A percentile compares a stretch with the other conserved stretches of the same genome.
These are phyloP conservation scores for Helianthus annuus DNA, from an alignment of 129 eudicot species.

Conservation along the genomic window DNA sequence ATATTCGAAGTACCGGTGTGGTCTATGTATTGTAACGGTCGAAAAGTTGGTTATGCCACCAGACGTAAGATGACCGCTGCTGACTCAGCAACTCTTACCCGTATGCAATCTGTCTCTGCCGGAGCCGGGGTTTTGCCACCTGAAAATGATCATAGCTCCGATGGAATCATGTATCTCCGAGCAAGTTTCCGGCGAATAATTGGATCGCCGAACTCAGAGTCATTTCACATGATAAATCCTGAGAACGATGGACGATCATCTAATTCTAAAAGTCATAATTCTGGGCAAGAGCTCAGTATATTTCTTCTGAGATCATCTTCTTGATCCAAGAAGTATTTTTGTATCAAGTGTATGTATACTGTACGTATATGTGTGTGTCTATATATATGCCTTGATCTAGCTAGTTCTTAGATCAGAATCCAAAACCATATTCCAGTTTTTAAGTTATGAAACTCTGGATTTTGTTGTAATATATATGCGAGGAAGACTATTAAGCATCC, in stretches of 20 bases:
- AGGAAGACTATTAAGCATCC: no score
- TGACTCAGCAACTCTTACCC: conserved; percentile 27
- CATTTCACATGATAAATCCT: conserved; percentile 46
- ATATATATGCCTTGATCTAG: not conserved
- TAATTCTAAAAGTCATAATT: conserved; percentile 15
- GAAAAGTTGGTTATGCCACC: conserved; percentile 45
- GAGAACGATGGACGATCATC: conserved; percentile 27
- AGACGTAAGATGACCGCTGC: conserved; percentile 39
- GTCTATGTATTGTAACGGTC: conserved; percentile 43
- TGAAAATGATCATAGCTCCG: conserved; percentile 19
- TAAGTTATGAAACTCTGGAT: not conserved
- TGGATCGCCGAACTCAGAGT: conserved; percentile 40
- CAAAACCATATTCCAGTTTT: conserved; percentile 8
- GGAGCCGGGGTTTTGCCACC: conserved; percentile 47
- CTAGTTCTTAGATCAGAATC: conserved; percentile 19
- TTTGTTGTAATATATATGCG: no score
- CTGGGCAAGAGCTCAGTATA: conserved; percentile 44
- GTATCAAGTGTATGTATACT: conserved; percentile 11
- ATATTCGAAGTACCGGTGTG: conserved; percentile 44
- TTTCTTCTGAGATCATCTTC: conserved; percentile 45
- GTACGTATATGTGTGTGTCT: not conserved
- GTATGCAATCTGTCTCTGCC: conserved; percentile 42
- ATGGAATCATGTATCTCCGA: conserved; percentile 42
- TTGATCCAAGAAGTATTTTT: conserved; percentile 4
- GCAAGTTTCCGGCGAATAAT: conserved; percentile 35